Percentiles rank a stretch among this genome's conserved stretches.
phyloP scores from a whole-genome alignment of 2,329 filamentous ascomycete genomes.

The Zopfia rhizophila region DNA sequence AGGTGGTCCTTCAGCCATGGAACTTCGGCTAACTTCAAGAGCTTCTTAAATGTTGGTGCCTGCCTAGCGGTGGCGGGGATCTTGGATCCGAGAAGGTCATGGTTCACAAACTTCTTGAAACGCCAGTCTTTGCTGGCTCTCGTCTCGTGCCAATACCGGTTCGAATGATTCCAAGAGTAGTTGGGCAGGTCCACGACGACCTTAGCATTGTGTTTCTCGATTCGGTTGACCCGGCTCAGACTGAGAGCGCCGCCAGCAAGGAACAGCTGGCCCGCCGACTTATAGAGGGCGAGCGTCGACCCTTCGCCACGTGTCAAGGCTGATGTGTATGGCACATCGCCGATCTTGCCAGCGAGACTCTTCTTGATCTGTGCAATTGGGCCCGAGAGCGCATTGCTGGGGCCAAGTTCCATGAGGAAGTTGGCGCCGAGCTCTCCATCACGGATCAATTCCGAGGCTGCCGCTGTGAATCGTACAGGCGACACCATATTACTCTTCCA shows the following conservation, averaged over 20 bases:
- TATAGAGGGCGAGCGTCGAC: slow-evolving; percentile 5
- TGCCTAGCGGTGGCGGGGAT: slow-evolving; percentile 5
- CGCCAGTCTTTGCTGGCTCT: slow-evolving; percentile 13
- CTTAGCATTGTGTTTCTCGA: not conserved
- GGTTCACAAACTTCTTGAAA: slow-evolving; percentile 30
- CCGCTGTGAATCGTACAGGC: slow-evolving; percentile 18
- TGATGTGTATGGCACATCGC: slow-evolving; percentile 1
- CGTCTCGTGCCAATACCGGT: slow-evolving; percentile 21
- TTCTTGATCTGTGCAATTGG: slow-evolving; percentile 19
- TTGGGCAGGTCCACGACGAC: slow-evolving; percentile 21
- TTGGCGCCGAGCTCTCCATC: slow-evolving; percentile 4
- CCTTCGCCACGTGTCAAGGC: slow-evolving; percentile 6
- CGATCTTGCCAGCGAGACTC: not conserved
- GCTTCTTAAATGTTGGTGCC: slow-evolving; percentile 16
- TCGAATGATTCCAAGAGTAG: slow-evolving; percentile 24
- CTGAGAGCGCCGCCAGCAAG: slow-evolving; percentile 47
- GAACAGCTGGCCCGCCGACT: slow-evolving; percentile 33
- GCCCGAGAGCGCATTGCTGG: slow-evolving; percentile 16
- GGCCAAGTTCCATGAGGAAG: slow-evolving; percentile 21
- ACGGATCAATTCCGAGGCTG: not conserved
- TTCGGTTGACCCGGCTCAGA: slow-evolving; percentile 1
- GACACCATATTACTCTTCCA: slow-evolving; percentile 25
- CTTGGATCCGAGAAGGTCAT: slow-evolving; percentile 26
- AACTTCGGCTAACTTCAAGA: slow-evolving; percentile 45
- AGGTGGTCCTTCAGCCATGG: slow-evolving; percentile 60